Evolutionary conservation across 805 yeast species (phyloP).

Genomic region (Nematodospora valgi): DNA sequence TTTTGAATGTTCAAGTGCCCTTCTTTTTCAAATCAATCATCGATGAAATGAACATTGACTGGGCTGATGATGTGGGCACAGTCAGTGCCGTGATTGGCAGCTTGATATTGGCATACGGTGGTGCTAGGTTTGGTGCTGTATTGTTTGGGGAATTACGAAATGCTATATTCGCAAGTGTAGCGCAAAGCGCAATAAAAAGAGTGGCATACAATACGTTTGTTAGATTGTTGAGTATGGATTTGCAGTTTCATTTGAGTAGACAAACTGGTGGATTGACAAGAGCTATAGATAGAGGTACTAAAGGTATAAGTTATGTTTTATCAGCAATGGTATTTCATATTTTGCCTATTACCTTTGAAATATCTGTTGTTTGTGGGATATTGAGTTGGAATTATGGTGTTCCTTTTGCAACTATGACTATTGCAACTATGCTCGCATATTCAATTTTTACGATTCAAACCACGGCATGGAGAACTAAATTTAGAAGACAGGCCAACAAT

Average conservation of each 20-base stretch:
- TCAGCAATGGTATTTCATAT: constrained; percentile 98
- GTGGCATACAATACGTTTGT: constrained; percentile 86
- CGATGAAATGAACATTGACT: constrained; percentile 90
- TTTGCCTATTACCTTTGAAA: constrained; percentile 88
- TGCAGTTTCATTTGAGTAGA: constrained; percentile 82
- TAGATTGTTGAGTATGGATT: constrained; percentile 79
- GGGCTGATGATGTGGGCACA: constrained; percentile 62
- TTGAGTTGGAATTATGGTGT: constrained; percentile 89
- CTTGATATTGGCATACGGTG: constrained; percentile 81
- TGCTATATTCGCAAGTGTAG: constrained; percentile 93
- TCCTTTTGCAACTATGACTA: constrained; percentile 84
- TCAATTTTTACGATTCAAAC: constrained; percentile 84
- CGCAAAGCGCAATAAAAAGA: constrained; percentile 87
- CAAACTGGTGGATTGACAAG: constrained; percentile 96
- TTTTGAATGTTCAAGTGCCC: constrained; percentile 93
- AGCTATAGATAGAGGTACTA: constrained; percentile 96
- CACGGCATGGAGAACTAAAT: constrained; percentile 94
- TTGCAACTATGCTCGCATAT: constrained; percentile 85
- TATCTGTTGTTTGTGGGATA: constrained; percentile 88
- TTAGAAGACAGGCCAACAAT: constrained; percentile 79
- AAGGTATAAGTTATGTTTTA: constrained; percentile 90
- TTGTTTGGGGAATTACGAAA: constrained; percentile 91
- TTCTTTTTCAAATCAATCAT: constrained; percentile 84
- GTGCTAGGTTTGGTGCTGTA: constrained; percentile 91
- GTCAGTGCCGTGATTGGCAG: constrained; percentile 64